These are phyloP conservation scores for Stenocarpella maydis DNA, from an alignment of 2,329 filamentous ascomycete species.

Conservation along the genomic window DNA sequence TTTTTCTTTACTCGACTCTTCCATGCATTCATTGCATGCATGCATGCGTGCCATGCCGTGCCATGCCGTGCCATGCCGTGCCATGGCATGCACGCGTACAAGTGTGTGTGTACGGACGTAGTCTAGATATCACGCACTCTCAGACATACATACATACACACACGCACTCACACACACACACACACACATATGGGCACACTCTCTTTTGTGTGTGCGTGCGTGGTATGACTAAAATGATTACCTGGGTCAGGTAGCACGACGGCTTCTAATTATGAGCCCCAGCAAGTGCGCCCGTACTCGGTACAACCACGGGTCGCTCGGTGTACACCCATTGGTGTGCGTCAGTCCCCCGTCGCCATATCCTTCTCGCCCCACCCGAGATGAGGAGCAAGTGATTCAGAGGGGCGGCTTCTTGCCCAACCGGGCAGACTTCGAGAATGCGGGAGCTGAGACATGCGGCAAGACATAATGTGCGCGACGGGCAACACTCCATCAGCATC, in stretches of 20 bases:
- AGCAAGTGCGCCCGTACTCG: neutral
- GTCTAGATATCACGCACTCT: neutral
- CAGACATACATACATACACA: neutral
- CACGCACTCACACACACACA: neutral
- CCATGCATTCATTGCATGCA: neutral
- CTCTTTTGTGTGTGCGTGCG: neutral
- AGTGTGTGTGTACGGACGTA: too few species aligned
- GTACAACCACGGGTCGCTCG: too few species aligned
- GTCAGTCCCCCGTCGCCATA: neutral
- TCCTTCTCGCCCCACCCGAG: neutral
- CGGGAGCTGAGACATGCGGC: constrained; percentile 1
- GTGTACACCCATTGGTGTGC: neutral
- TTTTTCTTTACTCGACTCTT: neutral
- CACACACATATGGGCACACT: neutral
- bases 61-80: too few species aligned
- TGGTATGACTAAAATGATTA: constrained; percentile 13
- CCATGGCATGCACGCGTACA: neutral
- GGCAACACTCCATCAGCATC: neutral
- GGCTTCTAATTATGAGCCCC: constrained; percentile 14
- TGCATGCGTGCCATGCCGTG: too few species aligned
- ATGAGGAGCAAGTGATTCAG: neutral
- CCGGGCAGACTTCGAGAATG: constrained; percentile 24
- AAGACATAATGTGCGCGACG: constrained; percentile 8
- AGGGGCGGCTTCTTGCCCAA: constrained; percentile 7
- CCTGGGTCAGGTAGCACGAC: constrained; percentile 7